A percentile compares a stretch with the other conserved stretches of the same genome.
These are phyloP conservation scores for Craterostigma plantagineum DNA, from an alignment of 257 asterid genomes.

Conservation along the genomic window DNA sequence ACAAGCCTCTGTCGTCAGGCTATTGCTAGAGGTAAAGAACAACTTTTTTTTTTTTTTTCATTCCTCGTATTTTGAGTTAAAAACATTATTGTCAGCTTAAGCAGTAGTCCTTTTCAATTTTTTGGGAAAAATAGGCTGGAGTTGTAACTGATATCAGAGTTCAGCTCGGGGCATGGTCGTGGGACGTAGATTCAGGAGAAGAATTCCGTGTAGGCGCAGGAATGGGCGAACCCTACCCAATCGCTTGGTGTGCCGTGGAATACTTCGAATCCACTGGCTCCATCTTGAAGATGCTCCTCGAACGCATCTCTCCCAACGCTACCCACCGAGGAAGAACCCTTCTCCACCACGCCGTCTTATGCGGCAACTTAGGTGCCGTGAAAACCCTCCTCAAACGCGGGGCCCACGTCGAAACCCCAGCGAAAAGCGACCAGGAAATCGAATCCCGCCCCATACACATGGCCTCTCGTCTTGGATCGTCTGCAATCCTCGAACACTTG, in stretches of 20 bases:
- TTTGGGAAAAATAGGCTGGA: constrained; percentile 50
- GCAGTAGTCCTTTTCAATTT: too few species aligned
- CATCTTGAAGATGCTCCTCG: constrained; percentile 46
- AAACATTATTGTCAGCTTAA: not conserved
- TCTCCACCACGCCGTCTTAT: constrained; percentile 68
- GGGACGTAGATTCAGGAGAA: constrained; percentile 73
- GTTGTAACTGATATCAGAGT: constrained; percentile 39
- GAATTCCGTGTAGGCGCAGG: constrained; percentile 75
- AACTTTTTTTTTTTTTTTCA: too few species aligned
- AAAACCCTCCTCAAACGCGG: constrained; percentile 32
- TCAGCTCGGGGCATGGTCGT: constrained; percentile 74
- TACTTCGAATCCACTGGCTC: constrained; percentile 63
- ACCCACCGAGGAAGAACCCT: constrained; percentile 43
- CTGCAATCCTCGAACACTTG: too few species aligned
- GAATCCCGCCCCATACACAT: too few species aligned
- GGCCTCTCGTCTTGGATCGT: too few species aligned
- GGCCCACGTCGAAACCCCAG: too few species aligned
- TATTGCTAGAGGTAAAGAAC: constrained; percentile 47
- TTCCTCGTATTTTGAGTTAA: too few species aligned
- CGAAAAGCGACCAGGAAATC: too few species aligned
- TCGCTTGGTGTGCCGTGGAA: constrained; percentile 74
- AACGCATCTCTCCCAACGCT: constrained; percentile 19
- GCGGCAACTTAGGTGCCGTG: constrained; percentile 39
- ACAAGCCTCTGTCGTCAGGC: constrained; percentile 47
- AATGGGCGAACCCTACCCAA: constrained; percentile 54